A percentile compares a stretch with the other conserved stretches of the same genome.
These are phyloP conservation scores for Mycosphaerella sp. DNA, from an alignment of 2,329 filamentous ascomycete species.

Conservation along the genomic window DNA sequence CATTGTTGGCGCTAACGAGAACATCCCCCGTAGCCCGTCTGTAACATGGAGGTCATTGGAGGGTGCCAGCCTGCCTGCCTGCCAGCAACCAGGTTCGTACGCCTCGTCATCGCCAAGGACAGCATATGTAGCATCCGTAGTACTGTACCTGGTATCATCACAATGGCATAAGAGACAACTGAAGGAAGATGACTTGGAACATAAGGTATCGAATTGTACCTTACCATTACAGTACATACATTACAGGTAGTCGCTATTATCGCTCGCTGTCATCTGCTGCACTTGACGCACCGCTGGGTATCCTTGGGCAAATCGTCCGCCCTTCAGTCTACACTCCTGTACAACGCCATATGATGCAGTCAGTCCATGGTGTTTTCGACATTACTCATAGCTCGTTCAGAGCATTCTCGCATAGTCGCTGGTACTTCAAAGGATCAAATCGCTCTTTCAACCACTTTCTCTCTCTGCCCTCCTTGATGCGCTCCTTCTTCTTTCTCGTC, in stretches of 20 bases:
- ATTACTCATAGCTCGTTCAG: constrained; percentile 27
- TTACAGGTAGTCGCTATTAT: background rate
- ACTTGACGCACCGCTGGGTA: background rate
- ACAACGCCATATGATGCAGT: background rate
- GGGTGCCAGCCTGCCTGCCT: too few species aligned
- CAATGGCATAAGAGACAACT: too few species aligned
- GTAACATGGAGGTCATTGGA: too few species aligned
- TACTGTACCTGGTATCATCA: too few species aligned
- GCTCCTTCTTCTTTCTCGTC: constrained; percentile 23
- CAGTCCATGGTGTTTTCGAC: background rate
- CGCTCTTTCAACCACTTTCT: constrained; percentile 27
- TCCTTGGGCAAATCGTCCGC: background rate
- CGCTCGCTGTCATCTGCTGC: background rate
- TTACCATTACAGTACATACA: background rate
- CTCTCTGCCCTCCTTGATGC: constrained; percentile 27
- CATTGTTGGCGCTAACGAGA: too few species aligned
- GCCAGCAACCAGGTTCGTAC: background rate
- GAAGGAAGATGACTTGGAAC: background rate
- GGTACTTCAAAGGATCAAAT: constrained; percentile 27
- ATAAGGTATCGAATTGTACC: background rate
- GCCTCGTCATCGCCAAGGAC: constrained; percentile 4
- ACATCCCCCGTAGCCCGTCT: too few species aligned
- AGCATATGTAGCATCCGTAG: background rate
- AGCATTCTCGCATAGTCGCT: constrained; percentile 26
- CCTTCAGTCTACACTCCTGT: background rate